phyloP scores from a whole-genome alignment of 192 early-diverging fungal genomes.

The Backusella mclennaniae region DNA sequence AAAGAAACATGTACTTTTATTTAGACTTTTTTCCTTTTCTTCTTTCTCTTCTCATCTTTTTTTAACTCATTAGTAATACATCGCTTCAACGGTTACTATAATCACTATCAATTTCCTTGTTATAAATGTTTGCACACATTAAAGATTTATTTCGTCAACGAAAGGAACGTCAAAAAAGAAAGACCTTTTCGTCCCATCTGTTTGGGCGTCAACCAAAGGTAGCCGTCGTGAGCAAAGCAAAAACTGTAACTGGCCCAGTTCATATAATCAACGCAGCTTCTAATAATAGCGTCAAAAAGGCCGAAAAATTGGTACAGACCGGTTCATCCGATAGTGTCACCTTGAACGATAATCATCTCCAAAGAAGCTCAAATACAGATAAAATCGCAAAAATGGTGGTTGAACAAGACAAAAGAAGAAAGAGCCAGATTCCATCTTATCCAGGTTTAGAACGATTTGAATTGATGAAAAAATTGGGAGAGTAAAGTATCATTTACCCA shows the following conservation, averaged over 20 bases:
- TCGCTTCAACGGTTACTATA: background rate
- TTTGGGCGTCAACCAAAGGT: background rate
- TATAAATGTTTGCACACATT: slow-evolving; percentile 2
- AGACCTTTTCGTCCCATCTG: background rate
- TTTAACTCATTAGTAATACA: background rate
- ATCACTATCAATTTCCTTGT: background rate
- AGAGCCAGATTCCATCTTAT: slow-evolving; percentile 28
- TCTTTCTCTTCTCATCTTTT: background rate
- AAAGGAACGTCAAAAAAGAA: slow-evolving; percentile 12
- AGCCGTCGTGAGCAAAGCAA: background rate
- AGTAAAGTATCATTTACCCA: slow-evolving; percentile 46
- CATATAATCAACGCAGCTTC: background rate
- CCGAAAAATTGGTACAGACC: background rate
- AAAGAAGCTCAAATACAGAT: slow-evolving; percentile 3
- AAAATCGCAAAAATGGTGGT: background rate
- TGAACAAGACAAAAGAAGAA: slow-evolving; percentile 17
- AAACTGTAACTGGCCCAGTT: background rate
- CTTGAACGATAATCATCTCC: background rate
- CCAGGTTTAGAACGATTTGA: slow-evolving; percentile 59
- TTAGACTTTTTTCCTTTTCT: background rate
- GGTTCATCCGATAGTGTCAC: slow-evolving; percentile 3
- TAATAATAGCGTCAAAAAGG: slow-evolving; percentile 1
- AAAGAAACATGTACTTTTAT: background rate
- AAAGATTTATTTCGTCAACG: slow-evolving; percentile 13
- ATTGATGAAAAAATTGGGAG: slow-evolving; percentile 65